These are phyloP conservation scores for Schizophyllum commune DNA, from an alignment of 1,284 basidiomycete genomes.

Conservation along the genomic window DNA sequence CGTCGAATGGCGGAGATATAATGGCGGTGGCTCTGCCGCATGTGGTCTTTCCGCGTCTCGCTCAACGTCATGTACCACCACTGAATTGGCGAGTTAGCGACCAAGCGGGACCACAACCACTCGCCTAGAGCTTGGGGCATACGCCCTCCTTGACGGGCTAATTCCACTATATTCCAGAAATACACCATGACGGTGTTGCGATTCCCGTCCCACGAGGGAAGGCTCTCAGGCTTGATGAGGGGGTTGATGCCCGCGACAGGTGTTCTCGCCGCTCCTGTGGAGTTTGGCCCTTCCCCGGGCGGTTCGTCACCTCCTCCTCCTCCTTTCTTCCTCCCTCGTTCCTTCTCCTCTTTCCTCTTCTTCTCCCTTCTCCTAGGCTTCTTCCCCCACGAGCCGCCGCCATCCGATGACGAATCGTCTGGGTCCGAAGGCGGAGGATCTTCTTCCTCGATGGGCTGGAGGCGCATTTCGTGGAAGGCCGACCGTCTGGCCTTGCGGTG, in stretches of 20 bases:
- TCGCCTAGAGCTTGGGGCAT: not conserved
- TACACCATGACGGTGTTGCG: not conserved
- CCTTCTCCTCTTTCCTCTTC: too few species aligned
- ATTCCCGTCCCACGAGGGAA: slow-evolving; percentile 4
- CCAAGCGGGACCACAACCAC: slow-evolving; percentile 1
- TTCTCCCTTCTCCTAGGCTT: too few species aligned
- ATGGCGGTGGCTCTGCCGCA: not conserved
- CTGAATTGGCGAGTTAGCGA: not conserved
- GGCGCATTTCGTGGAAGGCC: too few species aligned
- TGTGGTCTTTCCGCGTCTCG: not conserved
- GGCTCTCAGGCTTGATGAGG: not conserved
- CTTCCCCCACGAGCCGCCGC: too few species aligned
- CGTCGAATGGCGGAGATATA: not conserved
- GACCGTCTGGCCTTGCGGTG: too few species aligned
- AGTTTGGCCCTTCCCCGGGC: too few species aligned
- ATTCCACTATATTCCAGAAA: not conserved
- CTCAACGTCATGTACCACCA: slow-evolving; percentile 1
- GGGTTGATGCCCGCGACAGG: slow-evolving; percentile 1
- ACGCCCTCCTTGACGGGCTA: not conserved
- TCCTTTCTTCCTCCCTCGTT: too few species aligned
- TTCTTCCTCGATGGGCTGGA: too few species aligned
- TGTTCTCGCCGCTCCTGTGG: not conserved
- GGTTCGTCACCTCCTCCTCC: too few species aligned
- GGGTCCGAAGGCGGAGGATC: too few species aligned
- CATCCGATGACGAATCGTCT: too few species aligned